Base-by-base conservation (phyloP, 257 asterid species). In the Coffea canephora region DNA sequence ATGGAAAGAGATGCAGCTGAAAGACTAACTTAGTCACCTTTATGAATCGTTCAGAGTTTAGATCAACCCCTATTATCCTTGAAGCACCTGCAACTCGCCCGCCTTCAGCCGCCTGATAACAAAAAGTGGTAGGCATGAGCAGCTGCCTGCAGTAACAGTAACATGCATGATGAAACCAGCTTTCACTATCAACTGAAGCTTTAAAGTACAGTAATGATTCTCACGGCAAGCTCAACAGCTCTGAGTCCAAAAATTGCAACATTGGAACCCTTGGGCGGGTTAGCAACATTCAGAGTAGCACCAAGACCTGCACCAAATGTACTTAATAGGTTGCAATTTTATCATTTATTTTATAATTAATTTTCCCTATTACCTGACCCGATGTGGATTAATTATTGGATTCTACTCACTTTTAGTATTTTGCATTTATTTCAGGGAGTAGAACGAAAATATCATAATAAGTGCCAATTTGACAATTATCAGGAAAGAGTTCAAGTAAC, bases 211-310 rank as follows among this genome's bases (percentile, higher is more conserved):
- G 21, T 9, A 54, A 54, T 1, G 16, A 13, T 27, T 27, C 78
- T 75, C 15, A 75, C 78, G 1, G 78, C 78, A 75, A 75, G 71
- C 5, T 70, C 78, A 43, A 75, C 70, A 36, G 78, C 78, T 39
- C 78, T 70, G 12, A 75, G 43, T 3, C 78, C 78, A 39, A 57
- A 75, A 48, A 75, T 57, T 5, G 78, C 69, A 2, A 75, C 69
- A 2, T 39, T 31, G 31, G 70, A 75, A 12, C 70, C 78, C 52
- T 55, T 74, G 0, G 12, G 23, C 1, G 69, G 78, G 19, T 34
- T 75, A 5, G 78, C 78, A 55, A 75, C 69, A 69, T 57, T 72
- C 69, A 70, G 36, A 18, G 48, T 52, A 55, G 82, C 82, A 54
- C 66, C 71, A 57, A 78, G 77, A 36, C 77, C 82, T 70, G 3